Evolutionary conservation across 2,329 filamentous ascomycete genomes (phyloP), one percentile per base, ranked within the genome.

Genomic region (Ceratocystis cacaofunesta): DNA sequence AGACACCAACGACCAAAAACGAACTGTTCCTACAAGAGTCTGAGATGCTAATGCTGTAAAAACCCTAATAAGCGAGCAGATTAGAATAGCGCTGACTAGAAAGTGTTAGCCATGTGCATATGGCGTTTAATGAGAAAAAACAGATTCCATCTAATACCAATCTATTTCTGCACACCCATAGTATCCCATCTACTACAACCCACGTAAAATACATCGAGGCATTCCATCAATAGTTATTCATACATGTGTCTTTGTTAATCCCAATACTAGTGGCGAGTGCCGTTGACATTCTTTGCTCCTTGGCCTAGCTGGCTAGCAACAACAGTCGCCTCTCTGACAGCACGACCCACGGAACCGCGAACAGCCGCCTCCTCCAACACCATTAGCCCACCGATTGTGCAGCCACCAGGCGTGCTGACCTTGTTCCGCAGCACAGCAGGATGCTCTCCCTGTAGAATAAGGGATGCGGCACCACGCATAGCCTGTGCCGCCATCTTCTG

Each of bases 401-500:
- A 91, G 1, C 89, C 89, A 4, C 87, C 88, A 0, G 88, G 87
- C 1, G 87, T 90, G 69, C 78, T 85, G n/a, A 90, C 86, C 75
- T 88, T 89, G 70, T 92, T 88, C 63, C 85, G 80, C 63, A 92
- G 75, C 25, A 90, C 75, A 17, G 88, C 87, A 1, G 89, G 89
- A 73, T 92, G 88, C 72, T 90, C 87, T 15, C 87, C 87, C 65
- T 76, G 80, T 65, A 89, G 78, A 10, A 92, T 83, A 70, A 92
- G 72, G 0, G 82, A 84, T 0, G 88, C 86, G 0, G 86, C 84
- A 25, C 89, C 89, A 69, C 83, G 80, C 86, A 91, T 90, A 12
- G 85, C 85, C 77, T 92, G 89, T 1, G 88, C 86, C 30, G 88
- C 88, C 87, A 92, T 91, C 68, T 83, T 77, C 72, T 85, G 84